phyloP scores from a whole-genome alignment of 441 rosid genomes.

The Breynia disticha region DNA sequence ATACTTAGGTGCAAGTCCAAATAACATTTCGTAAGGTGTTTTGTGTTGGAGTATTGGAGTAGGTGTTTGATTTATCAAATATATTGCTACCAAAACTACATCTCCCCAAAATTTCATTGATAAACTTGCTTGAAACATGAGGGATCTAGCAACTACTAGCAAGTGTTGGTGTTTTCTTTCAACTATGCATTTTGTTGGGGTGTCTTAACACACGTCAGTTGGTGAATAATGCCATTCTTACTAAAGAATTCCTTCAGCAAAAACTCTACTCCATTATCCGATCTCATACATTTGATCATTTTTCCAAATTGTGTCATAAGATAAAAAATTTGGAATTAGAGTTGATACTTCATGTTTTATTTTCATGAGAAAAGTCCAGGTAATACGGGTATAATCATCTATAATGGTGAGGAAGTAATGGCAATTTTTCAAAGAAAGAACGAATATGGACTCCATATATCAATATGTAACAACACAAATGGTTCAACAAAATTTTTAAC shows the following conservation, averaged over 20 bases:
- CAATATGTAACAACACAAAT: background rate
- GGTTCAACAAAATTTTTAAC: background rate
- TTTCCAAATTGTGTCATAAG: background rate
- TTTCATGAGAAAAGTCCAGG: background rate
- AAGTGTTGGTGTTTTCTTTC: constrained; percentile 9
- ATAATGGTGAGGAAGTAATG: background rate
- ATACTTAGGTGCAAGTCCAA: background rate
- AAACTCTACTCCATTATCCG: background rate
- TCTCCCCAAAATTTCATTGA: constrained; percentile 1
- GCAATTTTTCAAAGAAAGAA: too few species aligned
- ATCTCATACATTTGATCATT: background rate
- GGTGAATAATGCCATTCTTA: background rate
- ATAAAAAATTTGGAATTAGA: background rate
- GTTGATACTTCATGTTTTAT: background rate
- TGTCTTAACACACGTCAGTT: background rate
- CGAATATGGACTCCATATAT: background rate
- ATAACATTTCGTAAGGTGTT: background rate
- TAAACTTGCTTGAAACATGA: background rate
- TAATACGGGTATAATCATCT: background rate
- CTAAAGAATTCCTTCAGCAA: background rate
- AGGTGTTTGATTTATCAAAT: constrained; percentile 1
- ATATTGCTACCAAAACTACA: background rate
- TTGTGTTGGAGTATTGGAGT: background rate
- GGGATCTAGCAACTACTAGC: background rate
- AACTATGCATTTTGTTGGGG: constrained; percentile 4